Conservation (phyloP, 2,329 filamentous ascomycete genomes). For the Fusarium sp. region DNA sequence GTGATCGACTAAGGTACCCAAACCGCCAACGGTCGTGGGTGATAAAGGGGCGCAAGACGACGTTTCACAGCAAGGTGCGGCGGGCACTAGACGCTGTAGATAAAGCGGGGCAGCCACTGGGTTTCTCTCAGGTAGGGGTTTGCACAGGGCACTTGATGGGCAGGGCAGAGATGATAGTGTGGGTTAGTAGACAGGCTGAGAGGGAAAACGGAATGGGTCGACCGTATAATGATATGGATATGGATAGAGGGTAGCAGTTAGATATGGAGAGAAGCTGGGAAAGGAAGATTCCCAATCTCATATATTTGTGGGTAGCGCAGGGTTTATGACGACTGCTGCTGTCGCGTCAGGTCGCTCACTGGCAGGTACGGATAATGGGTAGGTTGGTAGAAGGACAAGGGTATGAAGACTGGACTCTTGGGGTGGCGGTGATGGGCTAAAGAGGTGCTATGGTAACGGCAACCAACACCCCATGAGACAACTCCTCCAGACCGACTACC, state of each 20-base stretch:
- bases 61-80: constrained; percentile 44
- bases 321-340: constrained; percentile 33
- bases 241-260: constrained; percentile 10
- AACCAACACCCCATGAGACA: background rate
- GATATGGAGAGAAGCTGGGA: constrained; percentile 11
- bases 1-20: constrained; percentile 9
- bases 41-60: constrained; percentile 42
- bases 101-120: constrained; percentile 29
- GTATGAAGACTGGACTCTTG: background rate
- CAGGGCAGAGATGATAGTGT: constrained; percentile 16
- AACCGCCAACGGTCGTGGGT: constrained; percentile 7
- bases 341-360: constrained; percentile 14
- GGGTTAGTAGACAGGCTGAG: constrained; percentile 7
- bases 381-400: background rate
- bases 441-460: constrained; percentile 10
- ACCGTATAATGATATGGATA: constrained; percentile 27
- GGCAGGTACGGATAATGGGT: background rate
- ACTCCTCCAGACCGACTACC: background rate
- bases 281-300: constrained; percentile 29
- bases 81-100: constrained; percentile 35
- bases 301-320: constrained; percentile 32
- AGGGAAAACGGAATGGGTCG: constrained; percentile 18
- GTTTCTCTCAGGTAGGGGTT: constrained; percentile 6
- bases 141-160: constrained; percentile 33
- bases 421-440: background rate